Evolutionary conservation across 257 asterid species (phyloP).

Genomic region (Primulina tabacum): DNA sequence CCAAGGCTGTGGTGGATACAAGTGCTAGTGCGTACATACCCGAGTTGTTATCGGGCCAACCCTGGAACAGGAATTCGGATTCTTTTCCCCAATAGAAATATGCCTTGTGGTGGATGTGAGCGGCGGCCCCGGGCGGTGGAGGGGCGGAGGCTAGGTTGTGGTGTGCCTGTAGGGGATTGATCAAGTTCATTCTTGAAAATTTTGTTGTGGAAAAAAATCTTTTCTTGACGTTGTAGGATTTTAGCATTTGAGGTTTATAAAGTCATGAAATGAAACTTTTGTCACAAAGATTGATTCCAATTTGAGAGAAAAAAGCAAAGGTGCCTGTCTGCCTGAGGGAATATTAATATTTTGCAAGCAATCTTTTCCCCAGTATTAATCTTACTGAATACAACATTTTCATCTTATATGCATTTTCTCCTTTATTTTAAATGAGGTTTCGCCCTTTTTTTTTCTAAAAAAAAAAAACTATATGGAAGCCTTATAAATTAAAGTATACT

Average conservation of each 20-base stretch:
- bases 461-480: no score
- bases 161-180: slow-evolving; percentile 24
- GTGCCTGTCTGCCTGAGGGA: background rate
- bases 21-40: slow-evolving; percentile 68
- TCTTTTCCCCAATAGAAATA: slow-evolving; percentile 49
- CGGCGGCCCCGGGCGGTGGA: slow-evolving; percentile 26
- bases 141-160: slow-evolving; percentile 29
- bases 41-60: slow-evolving; percentile 49
- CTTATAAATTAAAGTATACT: no score
- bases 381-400: no score
- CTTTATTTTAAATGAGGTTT: no score
- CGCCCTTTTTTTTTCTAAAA: no score
- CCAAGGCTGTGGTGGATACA: slow-evolving; percentile 50
- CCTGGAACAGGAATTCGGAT: slow-evolving; percentile 40
- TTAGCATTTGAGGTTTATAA: background rate
- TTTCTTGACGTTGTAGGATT: background rate
- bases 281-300: background rate
- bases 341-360: no score
- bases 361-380: no score
- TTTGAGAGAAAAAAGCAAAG: background rate
- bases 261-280: background rate
- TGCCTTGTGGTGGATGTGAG: slow-evolving; percentile 32
- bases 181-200: slow-evolving; percentile 23
- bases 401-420: no score
- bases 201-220: background rate